Base-by-base conservation (phyloP, 129 eudicot genomes). In the Arctium lappa region DNA sequence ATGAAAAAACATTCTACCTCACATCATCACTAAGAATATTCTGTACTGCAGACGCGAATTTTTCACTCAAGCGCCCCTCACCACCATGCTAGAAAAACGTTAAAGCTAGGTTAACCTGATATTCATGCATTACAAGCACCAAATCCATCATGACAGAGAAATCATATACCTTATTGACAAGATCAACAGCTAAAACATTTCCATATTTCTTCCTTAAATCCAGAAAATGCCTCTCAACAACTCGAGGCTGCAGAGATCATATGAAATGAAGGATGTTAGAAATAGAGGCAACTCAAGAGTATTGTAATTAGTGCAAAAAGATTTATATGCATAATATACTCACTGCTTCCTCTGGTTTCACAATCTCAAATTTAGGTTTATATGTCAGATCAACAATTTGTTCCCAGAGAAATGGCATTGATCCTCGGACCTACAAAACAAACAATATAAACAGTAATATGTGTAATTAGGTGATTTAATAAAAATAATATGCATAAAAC, bases 301-400 rank as follows among this genome's bases (percentile, higher is more conserved):
- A 76, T 32, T 44, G 18, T 7, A 42, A 33, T 4, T 8, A n/a
- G 16, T 15, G 36, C 10, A n/a, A 8, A 75, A 72, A 65, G 68
- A 68, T 36, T n/a, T 70, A 48, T 70, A 39, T 80, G 77, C 66
- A 66, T 78, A 71, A 29, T 50, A 73, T 68, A 88, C 97, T 91
- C 74, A 95, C 99, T 68, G 89, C 94, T 89, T 95, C 98, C 82
- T 93, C 94, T 40, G 79, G 88, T 75, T 83, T 90, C 87, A 93
- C 90, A 80, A 95, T 81, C 83, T 88, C 88, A 88, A 91, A 95
- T 82, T 91, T 95, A 66, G 99, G 99, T 85, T 95, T 95, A 80
- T 95, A 95, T 70, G 97, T 89, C 85, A 95, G 86, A 86, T 95
- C 98, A 85, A 95, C 99, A 91, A 93, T 89, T 68, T 95, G 99